phyloP scores from a whole-genome alignment of 75 land plant genomes.

The Selaginella moellendorffii region DNA sequence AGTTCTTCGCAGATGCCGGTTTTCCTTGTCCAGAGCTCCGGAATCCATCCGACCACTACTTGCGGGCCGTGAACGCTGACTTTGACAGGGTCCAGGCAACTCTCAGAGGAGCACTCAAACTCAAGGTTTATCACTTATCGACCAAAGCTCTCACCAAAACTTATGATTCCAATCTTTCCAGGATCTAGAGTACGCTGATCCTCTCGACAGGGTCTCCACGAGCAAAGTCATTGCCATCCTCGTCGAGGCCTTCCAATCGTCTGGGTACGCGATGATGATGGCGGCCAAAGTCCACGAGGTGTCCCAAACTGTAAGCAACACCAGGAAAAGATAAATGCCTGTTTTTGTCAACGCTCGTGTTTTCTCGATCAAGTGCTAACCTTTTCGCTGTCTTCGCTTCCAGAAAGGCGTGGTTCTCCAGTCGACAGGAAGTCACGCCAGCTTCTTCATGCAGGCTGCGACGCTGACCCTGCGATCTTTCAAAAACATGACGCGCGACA shows the following conservation, averaged over 20 bases:
- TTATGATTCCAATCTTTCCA: not conserved
- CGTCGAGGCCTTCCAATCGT: not conserved
- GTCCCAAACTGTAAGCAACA: not conserved
- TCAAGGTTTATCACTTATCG: not conserved
- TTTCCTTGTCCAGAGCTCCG: constrained; percentile 70
- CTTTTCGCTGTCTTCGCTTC: not conserved
- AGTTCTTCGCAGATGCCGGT: constrained; percentile 66
- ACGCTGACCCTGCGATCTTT: constrained; percentile 54
- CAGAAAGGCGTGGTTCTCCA: not conserved
- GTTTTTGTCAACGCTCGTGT: no score
- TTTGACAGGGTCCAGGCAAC: constrained; percentile 29
- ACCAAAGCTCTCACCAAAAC: not conserved
- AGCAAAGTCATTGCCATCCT: not conserved
- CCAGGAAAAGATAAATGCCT: no score
- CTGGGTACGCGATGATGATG: not conserved
- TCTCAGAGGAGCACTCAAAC: not conserved
- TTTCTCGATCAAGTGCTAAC: constrained; percentile 7
- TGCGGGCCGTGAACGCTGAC: constrained; percentile 75
- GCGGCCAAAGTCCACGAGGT: not conserved
- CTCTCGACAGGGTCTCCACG: not conserved
- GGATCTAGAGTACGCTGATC: not conserved
- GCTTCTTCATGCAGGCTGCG: constrained; percentile 37
- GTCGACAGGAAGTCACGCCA: constrained; percentile 18
- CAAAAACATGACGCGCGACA: constrained; percentile 57
- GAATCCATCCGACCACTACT: constrained; percentile 80